Evolutionary conservation across 345 rosid genomes (phyloP), one percentile per base, ranked within the genome.

Genomic region (Gossypium raimondii): DNA sequence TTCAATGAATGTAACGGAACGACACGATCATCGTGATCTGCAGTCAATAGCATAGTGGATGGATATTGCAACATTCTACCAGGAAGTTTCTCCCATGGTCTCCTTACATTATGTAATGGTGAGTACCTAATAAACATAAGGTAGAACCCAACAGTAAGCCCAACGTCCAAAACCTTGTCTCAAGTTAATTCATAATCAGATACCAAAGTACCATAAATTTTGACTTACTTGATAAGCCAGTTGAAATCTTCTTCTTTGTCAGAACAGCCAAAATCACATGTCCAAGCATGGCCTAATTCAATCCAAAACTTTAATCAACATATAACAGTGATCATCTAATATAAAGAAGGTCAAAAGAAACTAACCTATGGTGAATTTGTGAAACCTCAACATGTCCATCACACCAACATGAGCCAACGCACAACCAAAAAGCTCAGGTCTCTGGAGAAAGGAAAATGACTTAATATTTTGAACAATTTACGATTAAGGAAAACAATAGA

Each of bases 401-500:
- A 95, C 99, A 52, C 99, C 99, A 38, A 95, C 99, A 81, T 91
- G 96, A 73, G 98, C 97, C 88, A 95, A 80, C 61, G 97, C 99
- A 81, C 99, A 95, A 22, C 99, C 98, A 69, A 91, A 95, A 58
- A 95, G 97, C 73, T 95, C 99, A 11, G 98, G 99, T 84, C 97
- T 90, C 99, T 94, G 88, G 73, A 63, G 41, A 2, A 72, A 16
- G 50, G 47, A 16, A 51, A 70, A 22, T 0, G 18, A 16, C 60
- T 17, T 73, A 56, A 45, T 20, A 43, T n/a, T 22, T 24, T 7
- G 41, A 58, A 9, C 11, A 70, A 57, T 65, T 76, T 59, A 18
- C 52, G 45, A 61, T 64, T 27, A 73, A 29, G 64, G 51, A 44
- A 44, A 73, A 29, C 57, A 8, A 57, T 2, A 38, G 29, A 27